Conservation (phyloP, 2,329 filamentous ascomycete genomes). For the Emericellopsis cladophorae region DNA sequence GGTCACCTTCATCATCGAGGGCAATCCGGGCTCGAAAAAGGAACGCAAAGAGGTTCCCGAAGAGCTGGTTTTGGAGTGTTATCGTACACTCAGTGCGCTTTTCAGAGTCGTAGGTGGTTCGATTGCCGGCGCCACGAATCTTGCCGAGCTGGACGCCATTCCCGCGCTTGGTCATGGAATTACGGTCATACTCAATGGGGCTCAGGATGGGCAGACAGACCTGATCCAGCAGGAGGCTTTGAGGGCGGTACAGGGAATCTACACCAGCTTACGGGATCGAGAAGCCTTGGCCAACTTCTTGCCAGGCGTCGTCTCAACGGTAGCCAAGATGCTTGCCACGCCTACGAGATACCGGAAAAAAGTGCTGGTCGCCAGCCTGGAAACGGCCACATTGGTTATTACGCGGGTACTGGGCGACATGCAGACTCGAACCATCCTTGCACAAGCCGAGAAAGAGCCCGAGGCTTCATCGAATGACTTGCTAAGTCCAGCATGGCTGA, state of each 20-base stretch:
- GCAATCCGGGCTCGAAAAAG: conserved; percentile 42
- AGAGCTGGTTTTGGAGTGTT: conserved; percentile 62
- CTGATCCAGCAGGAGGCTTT: conserved; percentile 63
- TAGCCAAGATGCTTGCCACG: conserved; percentile 63
- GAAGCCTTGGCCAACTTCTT: conserved; percentile 75
- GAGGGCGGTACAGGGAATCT: conserved; percentile 48
- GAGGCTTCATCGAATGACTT: conserved; percentile 18
- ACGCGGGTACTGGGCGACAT: conserved; percentile 45
- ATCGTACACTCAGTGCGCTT: conserved; percentile 55
- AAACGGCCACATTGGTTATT: conserved; percentile 42
- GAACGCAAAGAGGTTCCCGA: conserved; percentile 40
- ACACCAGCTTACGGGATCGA: conserved; percentile 52
- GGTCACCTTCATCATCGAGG: conserved; percentile 69
- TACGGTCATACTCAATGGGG: conserved; percentile 63
- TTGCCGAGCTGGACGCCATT: conserved; percentile 47
- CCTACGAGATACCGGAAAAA: conserved; percentile 43
- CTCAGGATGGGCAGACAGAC: conserved; percentile 50
- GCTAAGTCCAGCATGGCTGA: conserved; percentile 53
- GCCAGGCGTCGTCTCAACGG: conserved; percentile 72
- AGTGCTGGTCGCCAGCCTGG: conserved; percentile 51
- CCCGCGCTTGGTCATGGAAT: conserved; percentile 75
- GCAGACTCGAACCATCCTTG: conserved; percentile 32
- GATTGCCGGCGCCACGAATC: conserved; percentile 30
- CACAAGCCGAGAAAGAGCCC: conserved; percentile 15
- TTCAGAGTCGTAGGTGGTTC: conserved; percentile 45